Conservation (phyloP, 495 filamentous ascomycete genomes). For the Podospora anserina region DNA sequence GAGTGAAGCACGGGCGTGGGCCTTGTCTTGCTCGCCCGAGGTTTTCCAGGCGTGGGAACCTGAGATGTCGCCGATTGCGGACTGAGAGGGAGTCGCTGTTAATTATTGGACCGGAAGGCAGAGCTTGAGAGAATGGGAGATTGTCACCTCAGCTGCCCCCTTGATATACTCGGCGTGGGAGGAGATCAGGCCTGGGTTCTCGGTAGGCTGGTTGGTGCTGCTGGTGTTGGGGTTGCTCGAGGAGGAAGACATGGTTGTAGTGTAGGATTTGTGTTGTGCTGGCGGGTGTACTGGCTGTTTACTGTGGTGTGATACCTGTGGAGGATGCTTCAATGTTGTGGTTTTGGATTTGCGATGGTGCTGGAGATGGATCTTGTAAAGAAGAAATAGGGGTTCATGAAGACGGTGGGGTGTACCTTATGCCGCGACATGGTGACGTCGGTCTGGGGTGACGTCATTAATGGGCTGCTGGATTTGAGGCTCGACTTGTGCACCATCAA, state of each 20-base stretch:
- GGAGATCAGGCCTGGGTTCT: constrained; percentile 33
- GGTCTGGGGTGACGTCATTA: constrained; percentile 18
- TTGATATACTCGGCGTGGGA: constrained; percentile 49
- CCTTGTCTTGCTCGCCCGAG: constrained; percentile 47
- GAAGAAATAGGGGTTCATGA: background rate
- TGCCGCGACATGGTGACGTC: constrained; percentile 17
- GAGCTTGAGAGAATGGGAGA: background rate
- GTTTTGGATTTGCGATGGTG: background rate
- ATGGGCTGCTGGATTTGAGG: background rate
- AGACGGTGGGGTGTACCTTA: background rate
- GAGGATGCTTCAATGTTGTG: background rate
- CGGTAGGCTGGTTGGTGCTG: constrained; percentile 18
- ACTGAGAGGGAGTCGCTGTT: constrained; percentile 18
- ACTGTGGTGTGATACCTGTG: background rate
- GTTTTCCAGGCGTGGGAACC: constrained; percentile 45
- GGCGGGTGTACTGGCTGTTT: background rate
- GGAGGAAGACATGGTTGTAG: constrained; percentile 14
- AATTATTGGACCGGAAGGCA: background rate
- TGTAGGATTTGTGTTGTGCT: background rate
- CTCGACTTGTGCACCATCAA: background rate
- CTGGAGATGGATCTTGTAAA: background rate
- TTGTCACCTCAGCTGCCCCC: constrained; percentile 43
- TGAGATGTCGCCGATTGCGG: constrained; percentile 39
- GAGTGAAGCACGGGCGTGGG: constrained; percentile 41
- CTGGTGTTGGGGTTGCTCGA: constrained; percentile 16